These are phyloP conservation scores for Malania oleifera DNA, from an alignment of 164 flowering plant species.

Conservation along the genomic window DNA sequence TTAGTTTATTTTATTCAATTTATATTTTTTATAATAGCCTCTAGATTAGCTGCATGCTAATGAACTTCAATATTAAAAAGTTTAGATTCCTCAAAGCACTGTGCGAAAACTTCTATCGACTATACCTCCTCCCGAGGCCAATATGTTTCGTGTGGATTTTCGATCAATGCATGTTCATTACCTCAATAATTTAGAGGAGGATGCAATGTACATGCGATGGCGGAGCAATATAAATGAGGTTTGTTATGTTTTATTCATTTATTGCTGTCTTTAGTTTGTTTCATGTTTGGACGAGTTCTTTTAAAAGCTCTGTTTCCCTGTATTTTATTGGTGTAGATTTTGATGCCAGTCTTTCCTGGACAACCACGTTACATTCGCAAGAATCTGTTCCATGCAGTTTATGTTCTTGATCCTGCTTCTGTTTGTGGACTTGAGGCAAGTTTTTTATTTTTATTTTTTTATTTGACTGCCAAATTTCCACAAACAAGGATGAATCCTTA, in stretches of 20 bases:
- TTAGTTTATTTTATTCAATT: no score
- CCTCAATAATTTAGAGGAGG: constrained; percentile 95
- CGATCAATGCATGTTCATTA: constrained; percentile 88
- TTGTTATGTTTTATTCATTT: background rate
- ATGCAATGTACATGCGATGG: constrained; percentile 86
- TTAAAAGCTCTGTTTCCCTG: background rate
- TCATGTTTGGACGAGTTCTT: background rate
- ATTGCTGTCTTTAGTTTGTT: background rate
- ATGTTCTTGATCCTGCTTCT: constrained; percentile 83
- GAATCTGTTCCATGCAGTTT: constrained; percentile 90
- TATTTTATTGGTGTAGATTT: constrained; percentile 44
- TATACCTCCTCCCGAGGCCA: constrained; percentile 60
- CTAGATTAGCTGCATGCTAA: background rate
- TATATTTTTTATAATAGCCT: background rate
- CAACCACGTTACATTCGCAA: constrained; percentile 94
- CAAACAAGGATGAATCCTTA: background rate
- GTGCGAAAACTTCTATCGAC: constrained; percentile 57
- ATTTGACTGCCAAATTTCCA: background rate
- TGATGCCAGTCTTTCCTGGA: constrained; percentile 98
- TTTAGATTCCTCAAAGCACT: constrained; percentile 66
- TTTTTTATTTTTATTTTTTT: no score
- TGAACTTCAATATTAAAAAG: constrained; percentile 7
- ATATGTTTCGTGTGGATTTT: constrained; percentile 71
- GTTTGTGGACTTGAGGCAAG: constrained; percentile 87
- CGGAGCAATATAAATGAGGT: constrained; percentile 93